Conservation (phyloP, 345 rosid genomes). For the Aethionema arabicum region DNA sequence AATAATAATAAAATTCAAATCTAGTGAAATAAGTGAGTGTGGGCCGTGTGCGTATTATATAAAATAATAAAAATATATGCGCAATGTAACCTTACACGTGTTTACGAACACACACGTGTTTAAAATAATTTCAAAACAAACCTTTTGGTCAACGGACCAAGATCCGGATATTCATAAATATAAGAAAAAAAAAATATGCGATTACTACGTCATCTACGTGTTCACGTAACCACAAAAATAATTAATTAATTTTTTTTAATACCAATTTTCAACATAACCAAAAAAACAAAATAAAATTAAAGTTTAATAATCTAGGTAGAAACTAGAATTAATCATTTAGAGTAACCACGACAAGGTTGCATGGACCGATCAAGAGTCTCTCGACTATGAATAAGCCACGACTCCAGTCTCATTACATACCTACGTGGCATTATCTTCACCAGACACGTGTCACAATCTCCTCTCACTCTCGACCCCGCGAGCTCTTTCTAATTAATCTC, state of each 20-base stretch:
- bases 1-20: no score
- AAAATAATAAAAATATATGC: no score
- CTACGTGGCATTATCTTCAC: constrained; percentile 18
- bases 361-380: constrained; percentile 40
- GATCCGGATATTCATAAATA: constrained; percentile 13
- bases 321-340: constrained; percentile 23
- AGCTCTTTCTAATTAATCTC: constrained; percentile 8
- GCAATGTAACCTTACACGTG: neutral
- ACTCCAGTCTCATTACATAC: constrained; percentile 26
- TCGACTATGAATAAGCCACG: constrained; percentile 69
- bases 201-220: constrained; percentile 27
- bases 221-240: constrained; percentile 5
- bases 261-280: no score
- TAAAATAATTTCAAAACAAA: neutral
- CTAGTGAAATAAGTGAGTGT: no score
- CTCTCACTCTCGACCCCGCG: constrained; percentile 21
- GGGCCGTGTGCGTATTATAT: no score
- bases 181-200: constrained; percentile 18
- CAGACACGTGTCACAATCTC: constrained; percentile 47
- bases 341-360: constrained; percentile 46
- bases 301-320: constrained; percentile 5
- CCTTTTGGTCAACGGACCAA: constrained; percentile 23
- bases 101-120: constrained; percentile 28
- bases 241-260: neutral
- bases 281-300: neutral